Conservation (phyloP, 768 basidiomycete genomes). For the Dentipellis fragilis region DNA sequence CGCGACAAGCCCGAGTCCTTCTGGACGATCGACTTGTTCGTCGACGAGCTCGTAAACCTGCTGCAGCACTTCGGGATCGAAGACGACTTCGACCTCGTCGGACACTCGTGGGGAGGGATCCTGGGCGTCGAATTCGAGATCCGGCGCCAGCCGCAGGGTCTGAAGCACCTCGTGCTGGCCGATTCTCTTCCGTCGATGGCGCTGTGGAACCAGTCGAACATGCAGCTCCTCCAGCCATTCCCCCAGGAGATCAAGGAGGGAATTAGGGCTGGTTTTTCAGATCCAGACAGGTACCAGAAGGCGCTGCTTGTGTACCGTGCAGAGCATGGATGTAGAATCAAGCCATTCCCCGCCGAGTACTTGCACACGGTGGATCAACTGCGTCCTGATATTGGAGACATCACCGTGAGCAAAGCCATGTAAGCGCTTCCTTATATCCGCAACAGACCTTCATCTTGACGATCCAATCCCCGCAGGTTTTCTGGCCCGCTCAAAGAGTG, state of each 20-base stretch:
- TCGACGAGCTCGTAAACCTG: conserved; percentile 19
- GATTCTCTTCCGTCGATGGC: conserved; percentile 27
- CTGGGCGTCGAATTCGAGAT: conserved; percentile 32
- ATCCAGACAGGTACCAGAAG: background rate
- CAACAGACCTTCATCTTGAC: background rate
- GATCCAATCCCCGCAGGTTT: conserved; percentile 13
- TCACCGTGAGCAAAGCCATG: background rate
- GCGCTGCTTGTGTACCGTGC: background rate
- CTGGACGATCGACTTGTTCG: conserved; percentile 38
- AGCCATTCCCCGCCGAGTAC: background rate
- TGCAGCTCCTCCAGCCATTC: background rate
- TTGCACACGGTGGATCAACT: background rate
- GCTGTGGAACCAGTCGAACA: conserved; percentile 10
- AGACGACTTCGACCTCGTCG: conserved; percentile 33
- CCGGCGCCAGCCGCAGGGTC: conserved; percentile 27
- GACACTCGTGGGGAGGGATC: conserved; percentile 51
- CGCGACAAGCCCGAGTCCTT: conserved; percentile 24
- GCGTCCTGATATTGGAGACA: background rate
- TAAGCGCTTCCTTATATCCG: background rate
- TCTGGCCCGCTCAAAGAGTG: conserved; percentile 34
- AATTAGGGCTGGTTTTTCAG: background rate
- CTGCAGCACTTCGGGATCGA: conserved; percentile 28
- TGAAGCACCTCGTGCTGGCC: conserved; percentile 31
- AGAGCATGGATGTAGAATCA: background rate
- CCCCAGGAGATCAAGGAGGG: background rate